Evolutionary conservation across 2,329 filamentous ascomycete species (phyloP).

Genomic region (Colletotrichum tamarilloi): DNA sequence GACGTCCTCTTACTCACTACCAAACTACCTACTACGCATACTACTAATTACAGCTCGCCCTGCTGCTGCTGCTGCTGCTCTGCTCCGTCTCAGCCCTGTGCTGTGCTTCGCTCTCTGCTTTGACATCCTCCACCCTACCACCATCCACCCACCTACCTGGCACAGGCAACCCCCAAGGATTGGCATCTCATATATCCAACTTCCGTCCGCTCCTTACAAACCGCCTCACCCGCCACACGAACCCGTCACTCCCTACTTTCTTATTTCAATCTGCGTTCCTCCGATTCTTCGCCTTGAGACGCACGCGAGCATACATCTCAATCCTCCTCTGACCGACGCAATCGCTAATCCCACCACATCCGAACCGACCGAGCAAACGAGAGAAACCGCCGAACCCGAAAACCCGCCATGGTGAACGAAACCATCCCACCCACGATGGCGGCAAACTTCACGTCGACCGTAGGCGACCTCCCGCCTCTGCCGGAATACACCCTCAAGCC

Average conservation of each 20-base stretch:
- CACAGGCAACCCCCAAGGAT: background rate
- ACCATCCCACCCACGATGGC: constrained; percentile 44
- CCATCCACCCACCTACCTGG: background rate
- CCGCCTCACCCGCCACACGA: background rate
- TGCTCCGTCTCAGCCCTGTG: constrained; percentile 30
- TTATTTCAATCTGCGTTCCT: background rate
- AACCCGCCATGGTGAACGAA: constrained; percentile 53
- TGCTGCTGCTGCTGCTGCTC: background rate
- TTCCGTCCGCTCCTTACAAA: constrained; percentile 9
- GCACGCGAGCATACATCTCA: background rate
- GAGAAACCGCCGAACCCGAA: background rate
- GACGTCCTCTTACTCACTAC: constrained; percentile 4
- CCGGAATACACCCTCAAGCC: constrained; percentile 81
- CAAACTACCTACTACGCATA: no score
- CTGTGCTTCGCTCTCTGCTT: constrained; percentile 22
- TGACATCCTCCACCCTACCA: constrained; percentile 17
- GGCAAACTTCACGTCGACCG: constrained; percentile 65
- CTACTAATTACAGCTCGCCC: background rate
- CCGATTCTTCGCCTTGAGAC: background rate
- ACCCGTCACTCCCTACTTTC: background rate
- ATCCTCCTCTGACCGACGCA: background rate
- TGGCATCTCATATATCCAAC: constrained; percentile 15
- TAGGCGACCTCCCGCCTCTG: constrained; percentile 81
- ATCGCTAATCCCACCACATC: background rate
- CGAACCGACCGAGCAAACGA: background rate